Conservation (phyloP, 306 rosid genomes). For the Corylus heterophylla region DNA sequence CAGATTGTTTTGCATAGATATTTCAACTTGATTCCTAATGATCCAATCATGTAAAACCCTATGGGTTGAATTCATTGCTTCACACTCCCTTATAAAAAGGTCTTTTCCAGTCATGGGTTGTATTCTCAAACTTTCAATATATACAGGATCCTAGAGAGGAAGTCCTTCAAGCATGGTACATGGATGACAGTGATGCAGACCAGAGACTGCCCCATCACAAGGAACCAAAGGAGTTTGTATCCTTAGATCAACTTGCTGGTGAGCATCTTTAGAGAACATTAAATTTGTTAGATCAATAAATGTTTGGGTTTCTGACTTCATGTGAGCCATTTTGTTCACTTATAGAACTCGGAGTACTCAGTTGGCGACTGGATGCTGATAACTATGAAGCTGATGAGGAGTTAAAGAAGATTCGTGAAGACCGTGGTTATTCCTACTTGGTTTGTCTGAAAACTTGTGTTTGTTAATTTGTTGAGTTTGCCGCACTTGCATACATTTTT, state of each 20-base stretch:
- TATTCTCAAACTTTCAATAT: constrained; percentile 20
- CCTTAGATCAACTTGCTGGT: constrained; percentile 78
- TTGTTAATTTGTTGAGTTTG: neutral
- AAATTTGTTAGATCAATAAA: constrained; percentile 13
- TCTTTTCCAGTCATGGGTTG: neutral
- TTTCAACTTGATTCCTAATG: neutral
- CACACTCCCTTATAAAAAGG: neutral
- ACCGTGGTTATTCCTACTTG: constrained; percentile 88
- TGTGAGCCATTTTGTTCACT: constrained; percentile 16
- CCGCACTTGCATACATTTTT: neutral
- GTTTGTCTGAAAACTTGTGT: constrained; percentile 40
- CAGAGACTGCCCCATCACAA: constrained; percentile 93
- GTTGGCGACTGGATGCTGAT: constrained; percentile 91
- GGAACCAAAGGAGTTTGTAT: constrained; percentile 82
- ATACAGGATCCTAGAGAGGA: constrained; percentile 89
- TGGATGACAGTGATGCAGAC: constrained; percentile 92
- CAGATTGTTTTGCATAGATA: neutral
- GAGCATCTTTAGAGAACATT: constrained; percentile 24
- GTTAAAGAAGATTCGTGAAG: constrained; percentile 86
- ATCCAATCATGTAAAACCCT: neutral
- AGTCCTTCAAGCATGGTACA: constrained; percentile 96
- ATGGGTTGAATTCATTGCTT: constrained; percentile 6
- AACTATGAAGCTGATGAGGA: constrained; percentile 80
- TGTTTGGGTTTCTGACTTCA: constrained; percentile 1
- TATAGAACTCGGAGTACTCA: constrained; percentile 96